Conservation (phyloP, 2,329 filamentous ascomycete species). For the Stemphylium beticola region DNA sequence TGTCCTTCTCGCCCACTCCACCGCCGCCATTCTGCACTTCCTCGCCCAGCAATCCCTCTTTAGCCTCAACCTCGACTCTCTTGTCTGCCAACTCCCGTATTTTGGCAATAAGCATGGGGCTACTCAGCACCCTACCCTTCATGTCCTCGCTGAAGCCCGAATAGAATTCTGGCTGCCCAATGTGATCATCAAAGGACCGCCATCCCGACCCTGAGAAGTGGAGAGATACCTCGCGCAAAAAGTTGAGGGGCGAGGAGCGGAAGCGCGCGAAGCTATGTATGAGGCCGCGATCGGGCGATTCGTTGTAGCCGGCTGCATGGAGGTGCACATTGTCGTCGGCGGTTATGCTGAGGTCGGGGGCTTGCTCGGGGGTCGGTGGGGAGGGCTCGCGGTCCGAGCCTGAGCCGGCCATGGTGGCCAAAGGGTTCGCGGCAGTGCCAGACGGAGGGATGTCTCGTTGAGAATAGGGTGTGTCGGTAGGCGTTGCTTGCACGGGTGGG, state of each 20-base stretch:
- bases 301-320: constrained; percentile 52
- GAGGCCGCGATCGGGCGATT: constrained; percentile 67
- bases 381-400: constrained; percentile 21
- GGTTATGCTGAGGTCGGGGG: constrained; percentile 55
- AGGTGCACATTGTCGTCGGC: constrained; percentile 54
- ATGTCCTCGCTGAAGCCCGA: constrained; percentile 90
- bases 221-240: constrained; percentile 89
- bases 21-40: no score
- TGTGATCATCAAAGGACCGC: constrained; percentile 88
- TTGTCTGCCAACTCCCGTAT: constrained; percentile 78
- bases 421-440: background rate
- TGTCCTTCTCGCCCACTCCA: constrained; percentile 59
- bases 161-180: constrained; percentile 94
- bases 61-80: constrained; percentile 76
- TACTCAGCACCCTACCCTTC: constrained; percentile 76
- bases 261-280: constrained; percentile 89
- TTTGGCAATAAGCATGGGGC: constrained; percentile 74
- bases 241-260: constrained; percentile 73
- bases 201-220: constrained; percentile 94
- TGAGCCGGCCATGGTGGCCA: constrained; percentile 22
- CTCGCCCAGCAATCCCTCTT: constrained; percentile 68
- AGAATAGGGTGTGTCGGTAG: background rate
- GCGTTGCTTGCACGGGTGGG: constrained; percentile 1
- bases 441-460: constrained; percentile 4
- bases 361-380: constrained; percentile 30